phyloP scores from a whole-genome alignment of 345 rosid genomes.

The Salix dunnii region DNA sequence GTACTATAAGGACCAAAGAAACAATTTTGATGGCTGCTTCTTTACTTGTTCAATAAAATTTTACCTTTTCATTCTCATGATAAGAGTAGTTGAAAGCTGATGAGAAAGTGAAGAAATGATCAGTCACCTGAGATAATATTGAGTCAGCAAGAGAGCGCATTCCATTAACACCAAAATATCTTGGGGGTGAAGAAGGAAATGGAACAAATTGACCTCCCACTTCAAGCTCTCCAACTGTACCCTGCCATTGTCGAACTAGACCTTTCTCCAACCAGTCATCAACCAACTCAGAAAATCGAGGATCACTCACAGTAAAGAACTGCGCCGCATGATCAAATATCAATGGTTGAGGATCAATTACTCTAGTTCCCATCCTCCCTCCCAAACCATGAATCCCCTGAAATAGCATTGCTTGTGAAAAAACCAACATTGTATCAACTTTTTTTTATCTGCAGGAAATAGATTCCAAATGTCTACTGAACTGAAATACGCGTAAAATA shows the following conservation, averaged over 20 bases:
- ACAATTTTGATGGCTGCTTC: background rate
- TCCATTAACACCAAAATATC: conserved; percentile 70
- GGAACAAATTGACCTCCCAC: conserved; percentile 66
- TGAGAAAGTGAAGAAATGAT: background rate
- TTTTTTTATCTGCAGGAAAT: no score
- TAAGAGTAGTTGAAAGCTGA: no score
- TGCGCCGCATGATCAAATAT: conserved; percentile 89
- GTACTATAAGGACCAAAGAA: background rate
- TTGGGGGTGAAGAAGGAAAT: conserved; percentile 51
- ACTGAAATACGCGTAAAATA: no score
- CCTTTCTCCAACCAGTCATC: conserved; percentile 74
- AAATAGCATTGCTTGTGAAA: background rate
- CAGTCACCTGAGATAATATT: conserved; percentile 52
- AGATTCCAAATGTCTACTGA: no score
- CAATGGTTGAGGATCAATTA: conserved; percentile 55
- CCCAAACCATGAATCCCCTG: conserved; percentile 94
- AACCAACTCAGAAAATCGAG: conserved; percentile 58
- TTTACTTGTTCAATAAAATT: no score
- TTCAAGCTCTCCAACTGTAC: conserved; percentile 73
- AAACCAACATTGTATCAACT: conserved; percentile 3
- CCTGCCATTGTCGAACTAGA: conserved; percentile 63
- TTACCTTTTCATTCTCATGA: no score
- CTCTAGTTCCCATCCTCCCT: conserved; percentile 91
- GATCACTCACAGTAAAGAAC: conserved; percentile 73
- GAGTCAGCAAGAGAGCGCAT: conserved; percentile 89